Conservation (phyloP, 2,329 filamentous ascomycete genomes). For the Scedosporium boydii region DNA sequence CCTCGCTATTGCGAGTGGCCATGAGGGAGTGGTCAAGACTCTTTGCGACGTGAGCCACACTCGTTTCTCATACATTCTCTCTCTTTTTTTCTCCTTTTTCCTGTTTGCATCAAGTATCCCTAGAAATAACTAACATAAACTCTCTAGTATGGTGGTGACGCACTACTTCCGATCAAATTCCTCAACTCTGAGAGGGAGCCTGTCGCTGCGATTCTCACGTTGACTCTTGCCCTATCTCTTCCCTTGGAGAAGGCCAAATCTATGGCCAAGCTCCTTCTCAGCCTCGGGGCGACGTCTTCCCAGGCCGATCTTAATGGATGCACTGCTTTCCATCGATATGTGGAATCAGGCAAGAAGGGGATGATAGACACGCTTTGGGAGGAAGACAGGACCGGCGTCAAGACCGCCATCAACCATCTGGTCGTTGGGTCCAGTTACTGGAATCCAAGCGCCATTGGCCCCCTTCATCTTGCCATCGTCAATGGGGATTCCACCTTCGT, state of each 20-base stretch:
- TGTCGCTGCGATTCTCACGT: slow-evolving; percentile 54
- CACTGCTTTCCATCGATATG: slow-evolving; percentile 53
- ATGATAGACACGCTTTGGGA: slow-evolving; percentile 40
- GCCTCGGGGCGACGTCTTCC: slow-evolving; percentile 61
- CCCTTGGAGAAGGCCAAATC: slow-evolving; percentile 51
- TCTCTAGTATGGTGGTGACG: slow-evolving; percentile 62
- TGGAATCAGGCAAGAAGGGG: slow-evolving; percentile 33
- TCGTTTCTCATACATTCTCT: neutral
- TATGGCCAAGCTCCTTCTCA: slow-evolving; percentile 57
- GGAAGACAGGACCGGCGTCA: slow-evolving; percentile 50
- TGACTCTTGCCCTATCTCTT: slow-evolving; percentile 58
- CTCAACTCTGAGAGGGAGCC: slow-evolving; percentile 37
- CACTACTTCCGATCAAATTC: slow-evolving; percentile 65
- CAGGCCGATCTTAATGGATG: slow-evolving; percentile 59
- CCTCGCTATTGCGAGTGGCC: slow-evolving; percentile 65
- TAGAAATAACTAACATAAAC: neutral
- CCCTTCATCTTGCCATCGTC: slow-evolving; percentile 50
- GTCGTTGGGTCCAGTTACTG: slow-evolving; percentile 27
- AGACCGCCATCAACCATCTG: slow-evolving; percentile 59
- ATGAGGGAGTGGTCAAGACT: slow-evolving; percentile 56
- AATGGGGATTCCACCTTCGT: slow-evolving; percentile 42
- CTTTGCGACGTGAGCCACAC: slow-evolving; percentile 46
- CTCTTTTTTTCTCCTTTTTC: slow-evolving; percentile 1
- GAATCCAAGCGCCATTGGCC: slow-evolving; percentile 28
- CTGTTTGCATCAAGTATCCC: slow-evolving; percentile 9